Evolutionary conservation across 331 rosid genomes (phyloP), one percentile per base, ranked within the genome.

Genomic region (Prunus yedoensis): DNA sequence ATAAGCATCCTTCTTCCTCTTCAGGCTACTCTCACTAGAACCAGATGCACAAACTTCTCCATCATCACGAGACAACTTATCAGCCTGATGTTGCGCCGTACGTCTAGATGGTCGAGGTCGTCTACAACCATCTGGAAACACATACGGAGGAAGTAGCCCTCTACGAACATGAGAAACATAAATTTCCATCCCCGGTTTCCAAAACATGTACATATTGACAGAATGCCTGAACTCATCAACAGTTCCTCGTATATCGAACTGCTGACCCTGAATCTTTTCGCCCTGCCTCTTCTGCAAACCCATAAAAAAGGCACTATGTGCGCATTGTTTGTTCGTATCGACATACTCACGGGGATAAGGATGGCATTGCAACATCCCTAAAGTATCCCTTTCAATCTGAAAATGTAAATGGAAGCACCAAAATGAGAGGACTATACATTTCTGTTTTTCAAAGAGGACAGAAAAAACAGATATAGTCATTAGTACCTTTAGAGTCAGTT

Each of bases 351-450:
- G 81, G 7, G 98, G 98, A 79, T 87, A 88, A 73, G 98, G 97
- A 84, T 93, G 98, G 82, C 98, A 89, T 86, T 91, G 98, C 85
- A 93, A 82, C 90, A 91, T 88, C 79, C 93, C 94, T 74, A 77
- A 62, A 68, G 98, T 93, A 85, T 93, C 97, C 73, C 96, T 84
- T 78, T 93, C 98, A 81, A 93, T 93, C 98, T 93, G 89, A 84
- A 84, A 27, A 53, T 23, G 47, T 68, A 51, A 43, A 65, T 63
- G 71, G 52, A 58, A 15, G 43, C 68, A 80, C 47, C 51, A 68
- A 38, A 38, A 38, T 38, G 9, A 7, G 43, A 38, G 43, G 43
- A 41, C 8, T 43, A 21, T 38, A 30, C 57, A 84, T 12, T 63
- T 18, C 68, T 63, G 35, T 16, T 65, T 65, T 41, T 20, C 14